Evolutionary conservation across 305 asterid species (phyloP), one percentile per base, ranked within the genome.

Genomic region (Fraxinus baroniana): DNA sequence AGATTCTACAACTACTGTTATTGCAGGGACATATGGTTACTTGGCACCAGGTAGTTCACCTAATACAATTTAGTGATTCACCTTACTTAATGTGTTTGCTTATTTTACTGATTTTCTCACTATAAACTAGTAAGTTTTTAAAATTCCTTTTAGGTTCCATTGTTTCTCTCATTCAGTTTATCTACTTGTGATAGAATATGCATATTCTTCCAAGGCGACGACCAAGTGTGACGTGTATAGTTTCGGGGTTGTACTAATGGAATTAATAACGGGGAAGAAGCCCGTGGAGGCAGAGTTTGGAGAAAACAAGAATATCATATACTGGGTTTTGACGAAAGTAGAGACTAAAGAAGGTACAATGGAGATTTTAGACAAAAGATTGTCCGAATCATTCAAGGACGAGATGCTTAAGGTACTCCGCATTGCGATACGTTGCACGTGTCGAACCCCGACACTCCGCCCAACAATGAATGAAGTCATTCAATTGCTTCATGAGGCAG

Each of bases 11-110:
- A 89, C 93, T 3, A 90, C 94, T 0, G 91, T 88, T 26, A 85
- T 93, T 79, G 98, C 98, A 0, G 99, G 99, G 60, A 96, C 99
- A 20, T 96, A 92, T 70, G 98, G 99, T 20, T 96, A 96, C 89
- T 82, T 95, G 77, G 97, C 99, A 20, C 99, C 98, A 84, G 99
- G 99, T 95, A 87, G 46, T 77, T 46, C 55, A 46, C 55, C n/a
- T 46, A 46, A 46, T 46, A 46, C 55, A 46, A 46, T 12, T 44
- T 46, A 46, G n/a, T 46, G n/a, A 46, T 12, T 46, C n/a, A 46
- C 55, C 41, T 7, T 37, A 37, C 46, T 7, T 37, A 37, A 37
- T 2, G 55, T 3, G n/a, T 46, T 46, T 46, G n/a, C 55, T 46
- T 46, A 12, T 44, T 46, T 46, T 46, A 46, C n/a, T 46, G 55